Base-by-base conservation (phyloP, 257 asterid species). In the Solanum chiquidenum region DNA sequence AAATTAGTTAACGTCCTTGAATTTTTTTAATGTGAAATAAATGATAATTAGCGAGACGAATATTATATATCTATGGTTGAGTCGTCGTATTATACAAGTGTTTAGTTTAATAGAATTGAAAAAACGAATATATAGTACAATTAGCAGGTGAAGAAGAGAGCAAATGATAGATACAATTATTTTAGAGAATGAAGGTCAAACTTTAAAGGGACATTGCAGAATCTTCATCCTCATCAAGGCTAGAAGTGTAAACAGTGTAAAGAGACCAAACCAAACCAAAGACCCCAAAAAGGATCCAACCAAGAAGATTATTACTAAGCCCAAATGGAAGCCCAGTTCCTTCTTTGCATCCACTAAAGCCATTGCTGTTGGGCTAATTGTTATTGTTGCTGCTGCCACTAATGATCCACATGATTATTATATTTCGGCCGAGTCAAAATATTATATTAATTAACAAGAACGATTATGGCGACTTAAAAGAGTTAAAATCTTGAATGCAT, bases 311-410 rank as follows among this genome's bases (percentile, higher is more conserved):
- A 93, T 94, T 93, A 97, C 98, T 97, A 88, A 97, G 89, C 46
- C 99, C 99, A 64, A 97, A 96, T 12, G 98, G 99, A 68, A 97
- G 97, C 33, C 99, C 99, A 0, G 98, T 94, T 88, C 99, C 99
- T 82, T 96, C 98, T 2, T 98, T 97, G 96, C 95, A 66, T 97
- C 99, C 92, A 97, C 99, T 88, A 97, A 90, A 3, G 98, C 99
- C 97, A 96, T 86, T 52, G 99, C 98, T 23, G 90, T 88, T 4
- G 99, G 97, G 93, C 95, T 91, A 10, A 37, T 21, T 25, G 97
- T 87, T 92, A 91, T 68, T 52, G 92, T 92, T 49, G 96, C 94
- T 21, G 98, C 98, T 5, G 89, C 91, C 83, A 93, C 75, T 82
- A 94, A 12, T 2, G 99, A 92, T 25, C 92, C 95, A 5, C 92